Evolutionary conservation across 2,329 filamentous ascomycete genomes (phyloP).

Genomic region (Cytospora piceae): DNA sequence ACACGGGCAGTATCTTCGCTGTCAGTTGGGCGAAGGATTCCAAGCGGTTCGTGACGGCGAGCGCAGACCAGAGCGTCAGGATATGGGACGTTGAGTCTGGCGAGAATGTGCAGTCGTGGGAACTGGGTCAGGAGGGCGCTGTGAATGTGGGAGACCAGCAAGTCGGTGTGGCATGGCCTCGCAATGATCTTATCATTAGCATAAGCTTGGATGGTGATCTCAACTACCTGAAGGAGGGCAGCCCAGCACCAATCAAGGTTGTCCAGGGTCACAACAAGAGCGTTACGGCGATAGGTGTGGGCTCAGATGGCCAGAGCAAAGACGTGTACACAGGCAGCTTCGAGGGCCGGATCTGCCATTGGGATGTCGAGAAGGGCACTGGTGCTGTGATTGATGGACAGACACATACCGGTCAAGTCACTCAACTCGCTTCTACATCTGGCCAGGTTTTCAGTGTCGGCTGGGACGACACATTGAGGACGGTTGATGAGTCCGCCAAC

Average conservation of each 20-base stretch:
- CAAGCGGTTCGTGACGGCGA: slow-evolving; percentile 84
- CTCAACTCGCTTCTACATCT: slow-evolving; percentile 67
- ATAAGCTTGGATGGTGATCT: slow-evolving; percentile 87
- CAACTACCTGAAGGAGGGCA: slow-evolving; percentile 81
- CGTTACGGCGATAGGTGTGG: slow-evolving; percentile 75
- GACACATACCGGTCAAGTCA: slow-evolving; percentile 83
- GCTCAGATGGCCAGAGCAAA: slow-evolving; percentile 57
- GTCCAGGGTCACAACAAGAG: slow-evolving; percentile 90
- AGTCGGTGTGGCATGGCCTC: slow-evolving; percentile 91
- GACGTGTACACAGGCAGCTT: slow-evolving; percentile 89
- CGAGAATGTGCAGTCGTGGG: slow-evolving; percentile 80
- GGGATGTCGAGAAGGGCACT: slow-evolving; percentile 74
- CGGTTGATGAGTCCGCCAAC: slow-evolving; percentile 72
- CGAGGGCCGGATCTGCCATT: slow-evolving; percentile 83
- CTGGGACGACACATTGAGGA: slow-evolving; percentile 91
- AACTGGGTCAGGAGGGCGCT: slow-evolving; percentile 73
- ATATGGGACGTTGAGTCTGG: slow-evolving; percentile 89
- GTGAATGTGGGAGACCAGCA: slow-evolving; percentile 83
- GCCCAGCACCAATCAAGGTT: slow-evolving; percentile 67
- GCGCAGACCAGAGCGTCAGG: slow-evolving; percentile 91
- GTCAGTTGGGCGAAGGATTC: slow-evolving; percentile 90
- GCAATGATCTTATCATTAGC: slow-evolving; percentile 86
- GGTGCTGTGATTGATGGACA: slow-evolving; percentile 77
- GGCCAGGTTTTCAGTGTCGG: slow-evolving; percentile 81
- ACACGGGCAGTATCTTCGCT: slow-evolving; percentile 90